Base-by-base conservation (phyloP, 2,329 filamentous ascomycete species). In the Colletotrichum caudatum region DNA sequence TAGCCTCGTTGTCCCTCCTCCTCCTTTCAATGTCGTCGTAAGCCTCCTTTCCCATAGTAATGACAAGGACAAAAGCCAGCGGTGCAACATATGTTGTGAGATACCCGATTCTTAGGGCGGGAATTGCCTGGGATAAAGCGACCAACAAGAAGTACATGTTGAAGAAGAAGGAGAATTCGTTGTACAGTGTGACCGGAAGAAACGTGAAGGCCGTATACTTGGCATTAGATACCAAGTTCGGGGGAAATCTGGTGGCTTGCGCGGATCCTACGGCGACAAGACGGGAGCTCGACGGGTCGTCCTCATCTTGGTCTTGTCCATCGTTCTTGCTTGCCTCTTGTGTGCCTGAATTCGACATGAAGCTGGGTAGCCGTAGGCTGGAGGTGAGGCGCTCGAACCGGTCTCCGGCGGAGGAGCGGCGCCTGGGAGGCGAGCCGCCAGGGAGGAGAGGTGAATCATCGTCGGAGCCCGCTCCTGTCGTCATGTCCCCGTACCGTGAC, bases 101-200 rank as follows among this genome's bases (percentile, higher is more conserved):
- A 80, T 98, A 98, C 67, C 96, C 96, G 75, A 99, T 98, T 66
- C 94, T 90, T 66, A 99, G 84, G 29, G 93, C 89, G 5, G 94
- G 95, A 77, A 99, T 95, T 54, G 94, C 91, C 82, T 99, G 96
- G 48, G 95, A 98, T 61, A 98, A 83, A 8, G 96, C 97, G 61
- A 99, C 96, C 35, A 98, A 90, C 67, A 99, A 86, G 81, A 99
- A 99, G 81, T 99, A 99, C 86, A 98, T 94, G 87, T 99, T 99
- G 87, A 99, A 97, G 84, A 99, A 99, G 85, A 98, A 99, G 71
- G 95, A 98, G 80, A 99, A 99, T 80, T 99, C 96, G 83, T 98
- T 98, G 83, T 98, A 99, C 29, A 99, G 86, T 0, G 96, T 99
- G 64, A 95, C 87, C 2, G 97, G 97, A 18, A 99, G 87, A 81